Evolutionary conservation across 106 monocot genomes (phyloP), one percentile per base, ranked within the genome.

Genomic region (Hemerocallis citrina): DNA sequence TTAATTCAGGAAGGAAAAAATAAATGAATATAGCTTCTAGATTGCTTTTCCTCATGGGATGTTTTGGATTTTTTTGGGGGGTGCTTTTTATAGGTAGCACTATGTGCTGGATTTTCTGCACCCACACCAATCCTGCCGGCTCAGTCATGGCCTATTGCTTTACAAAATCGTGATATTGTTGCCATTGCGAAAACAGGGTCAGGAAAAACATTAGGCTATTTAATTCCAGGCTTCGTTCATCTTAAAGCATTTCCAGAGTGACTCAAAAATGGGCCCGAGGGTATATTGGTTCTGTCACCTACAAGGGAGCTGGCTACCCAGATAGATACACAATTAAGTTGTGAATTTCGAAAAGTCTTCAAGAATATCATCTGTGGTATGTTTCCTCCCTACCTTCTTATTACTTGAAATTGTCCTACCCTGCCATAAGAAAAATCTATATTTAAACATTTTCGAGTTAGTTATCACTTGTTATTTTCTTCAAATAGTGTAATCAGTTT

Each of bases 141-240:
- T n/a, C 88, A 93, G 49, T 78, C 92, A 0, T 88, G 88, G 88
- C 92, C 92, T 21, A 79, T 93, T 72, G 84, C 84, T 38, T 62
- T 93, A 33, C 62, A 79, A 27, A 34, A 60, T 65, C 80, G 72
- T 63, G 92, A 93, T 50, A 51, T 93, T 68, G 88, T 93, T 13
- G 92, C 92, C 1, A 74, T 88, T 74, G 92, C 92, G 45, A 88
- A 93, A 70, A 93, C 92, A 3, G 92, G 92, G 14, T 93, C 92
- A 16, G 92, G 92, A 48, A 93, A 93, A 64, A 93, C 92, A 25
- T 46, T 84, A 20, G 92, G 88, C 22, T 93, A 88, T 79, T 84
- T 88, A 23, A 40, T 93, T 55, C 92, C 92, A 39, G 86, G 79
- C 10, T 92, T 86, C 39, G 61, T 88, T 50, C 88, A 76, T 68